Evolutionary conservation across 2,329 filamentous ascomycete species (phyloP).

Genomic region (Aspergillus chevalieri): DNA sequence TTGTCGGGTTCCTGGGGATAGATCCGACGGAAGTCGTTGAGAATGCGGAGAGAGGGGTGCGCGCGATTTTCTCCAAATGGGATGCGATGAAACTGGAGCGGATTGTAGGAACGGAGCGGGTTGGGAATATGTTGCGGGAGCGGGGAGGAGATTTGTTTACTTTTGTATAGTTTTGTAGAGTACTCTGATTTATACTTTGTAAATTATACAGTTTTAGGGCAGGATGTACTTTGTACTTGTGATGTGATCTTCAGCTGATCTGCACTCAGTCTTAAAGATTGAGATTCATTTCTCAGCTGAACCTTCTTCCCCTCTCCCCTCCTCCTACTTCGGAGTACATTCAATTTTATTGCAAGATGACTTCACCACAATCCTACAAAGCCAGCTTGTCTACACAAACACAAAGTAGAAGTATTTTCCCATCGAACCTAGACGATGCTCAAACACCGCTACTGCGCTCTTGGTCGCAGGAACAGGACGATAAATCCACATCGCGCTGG

Average conservation of each 20-base stretch:
- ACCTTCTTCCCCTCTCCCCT: neutral
- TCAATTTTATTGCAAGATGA: neutral
- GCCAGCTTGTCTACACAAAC: neutral
- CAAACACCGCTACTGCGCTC: neutral
- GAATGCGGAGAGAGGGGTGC: constrained; percentile 51
- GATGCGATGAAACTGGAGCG: constrained; percentile 85
- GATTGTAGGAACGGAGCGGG: constrained; percentile 72
- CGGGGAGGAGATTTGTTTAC: constrained; percentile 85
- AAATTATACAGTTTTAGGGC: neutral
- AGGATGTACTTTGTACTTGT: neutral
- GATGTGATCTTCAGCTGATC: neutral
- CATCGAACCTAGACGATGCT: neutral
- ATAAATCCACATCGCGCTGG: neutral
- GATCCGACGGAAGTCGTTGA: constrained; percentile 47
- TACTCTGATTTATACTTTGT: neutral
- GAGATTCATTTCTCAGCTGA: neutral
- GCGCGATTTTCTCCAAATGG: constrained; percentile 74
- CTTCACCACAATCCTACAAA: neutral
- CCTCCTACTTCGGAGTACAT: neutral
- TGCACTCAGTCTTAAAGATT: no score
- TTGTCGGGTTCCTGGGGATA: constrained; percentile 36
- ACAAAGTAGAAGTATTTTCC: neutral
- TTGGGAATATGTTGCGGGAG: constrained; percentile 77
- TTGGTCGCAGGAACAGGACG: neutral
- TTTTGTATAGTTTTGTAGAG: constrained; percentile 60